Percentiles rank a stretch among this genome's conserved stretches.
phyloP scores from a whole-genome alignment of 2,329 filamentous ascomycete genomes.

The Paramyrothecium roridum region DNA sequence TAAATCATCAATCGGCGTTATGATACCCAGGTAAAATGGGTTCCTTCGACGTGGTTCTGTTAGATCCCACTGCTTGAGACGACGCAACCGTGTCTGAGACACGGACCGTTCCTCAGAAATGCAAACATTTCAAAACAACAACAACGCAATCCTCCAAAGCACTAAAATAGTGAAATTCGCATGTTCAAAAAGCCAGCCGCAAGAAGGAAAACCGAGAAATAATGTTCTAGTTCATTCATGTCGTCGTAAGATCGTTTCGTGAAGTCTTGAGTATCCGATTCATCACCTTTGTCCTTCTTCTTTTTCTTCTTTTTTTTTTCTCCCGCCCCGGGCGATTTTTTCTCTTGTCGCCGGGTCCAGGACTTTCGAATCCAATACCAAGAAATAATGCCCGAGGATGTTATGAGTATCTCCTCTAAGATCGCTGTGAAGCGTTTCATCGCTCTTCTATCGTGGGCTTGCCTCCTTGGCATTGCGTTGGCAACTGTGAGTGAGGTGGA shows the following conservation, averaged over 20 bases:
- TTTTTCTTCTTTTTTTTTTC: constrained; percentile 8
- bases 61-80: constrained; percentile 1
- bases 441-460: constrained; percentile 22
- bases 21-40: neutral
- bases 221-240: constrained; percentile 17
- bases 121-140: constrained; percentile 1
- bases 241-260: constrained; percentile 21
- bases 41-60: constrained; percentile 5
- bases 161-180: neutral
- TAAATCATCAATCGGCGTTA: neutral
- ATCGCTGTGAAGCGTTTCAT: constrained; percentile 36
- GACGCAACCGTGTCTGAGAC: neutral
- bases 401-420: constrained; percentile 24
- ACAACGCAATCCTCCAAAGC: neutral
- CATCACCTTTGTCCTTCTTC: constrained; percentile 1
- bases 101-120: neutral
- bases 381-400: constrained; percentile 5
- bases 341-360: neutral
- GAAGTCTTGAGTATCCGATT: constrained; percentile 1
- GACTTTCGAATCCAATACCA: neutral
- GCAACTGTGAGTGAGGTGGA: constrained; percentile 4
- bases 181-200: neutral
- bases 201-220: constrained; percentile 3
- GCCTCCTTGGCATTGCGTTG: constrained; percentile 8
- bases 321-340: neutral